These are phyloP conservation scores for Ceratocystis diversiconidia DNA, from an alignment of 2,329 filamentous ascomycete species.

Conservation along the genomic window DNA sequence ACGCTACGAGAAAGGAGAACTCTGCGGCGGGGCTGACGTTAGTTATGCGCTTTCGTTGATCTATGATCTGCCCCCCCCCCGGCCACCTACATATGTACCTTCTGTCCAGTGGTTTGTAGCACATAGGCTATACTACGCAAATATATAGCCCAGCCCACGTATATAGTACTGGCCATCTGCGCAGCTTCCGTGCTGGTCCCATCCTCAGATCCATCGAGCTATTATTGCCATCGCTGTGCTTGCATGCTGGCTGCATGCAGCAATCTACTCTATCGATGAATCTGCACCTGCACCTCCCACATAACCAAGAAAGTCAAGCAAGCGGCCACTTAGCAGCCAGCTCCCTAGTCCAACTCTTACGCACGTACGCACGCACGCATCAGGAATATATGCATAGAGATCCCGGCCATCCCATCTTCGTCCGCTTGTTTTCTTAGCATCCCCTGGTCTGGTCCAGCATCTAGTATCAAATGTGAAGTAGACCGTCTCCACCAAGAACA, in stretches of 20 bases:
- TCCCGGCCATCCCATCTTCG: not conserved
- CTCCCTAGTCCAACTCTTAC: not conserved
- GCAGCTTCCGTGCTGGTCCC: not conserved
- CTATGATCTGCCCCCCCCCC: not conserved
- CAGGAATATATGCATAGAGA: not conserved
- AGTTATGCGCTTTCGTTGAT: not conserved
- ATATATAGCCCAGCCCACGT: not conserved
- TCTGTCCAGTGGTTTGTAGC: not conserved
- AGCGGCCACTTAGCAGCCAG: not conserved
- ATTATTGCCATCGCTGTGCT: too few relatives aligned
- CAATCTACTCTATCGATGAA: slow-evolving; percentile 1
- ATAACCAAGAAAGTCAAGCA: not conserved
- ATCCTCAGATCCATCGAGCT: not conserved
- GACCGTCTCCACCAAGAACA: too few relatives aligned
- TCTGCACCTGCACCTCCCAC: not conserved
- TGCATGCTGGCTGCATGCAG: slow-evolving; percentile 1
- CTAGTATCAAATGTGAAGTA: too few relatives aligned
- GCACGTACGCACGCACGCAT: not conserved
- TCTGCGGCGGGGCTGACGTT: not conserved
- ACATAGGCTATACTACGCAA: not conserved
- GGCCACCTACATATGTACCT: not conserved
- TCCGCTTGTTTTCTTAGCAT: too few relatives aligned
- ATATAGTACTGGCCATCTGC: not conserved
- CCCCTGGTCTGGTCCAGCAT: too few relatives aligned
- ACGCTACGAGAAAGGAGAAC: not conserved